These are phyloP conservation scores for Saturnispora gosingensis DNA, from an alignment of 805 yeast genomes.

Conservation along the genomic window DNA sequence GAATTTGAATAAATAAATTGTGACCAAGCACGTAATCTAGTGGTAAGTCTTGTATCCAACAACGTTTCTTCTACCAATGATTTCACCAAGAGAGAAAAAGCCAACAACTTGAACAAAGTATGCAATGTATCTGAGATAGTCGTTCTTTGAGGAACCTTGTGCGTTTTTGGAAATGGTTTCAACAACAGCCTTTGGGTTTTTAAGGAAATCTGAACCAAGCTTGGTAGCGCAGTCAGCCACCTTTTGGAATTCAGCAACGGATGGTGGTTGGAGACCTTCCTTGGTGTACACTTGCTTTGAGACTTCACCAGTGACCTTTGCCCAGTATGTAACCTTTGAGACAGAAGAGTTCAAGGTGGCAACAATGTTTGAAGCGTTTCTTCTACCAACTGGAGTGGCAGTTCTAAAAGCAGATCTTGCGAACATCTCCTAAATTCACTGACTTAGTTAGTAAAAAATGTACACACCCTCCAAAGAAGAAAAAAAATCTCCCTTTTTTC, in stretches of 20 bases:
- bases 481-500: neutral
- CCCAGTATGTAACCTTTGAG: constrained; percentile 70
- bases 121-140: constrained; percentile 58
- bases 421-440: constrained; percentile 18
- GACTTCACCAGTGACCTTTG: constrained; percentile 44
- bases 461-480: neutral
- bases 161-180: constrained; percentile 36
- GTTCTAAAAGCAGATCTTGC: constrained; percentile 27
- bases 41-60: constrained; percentile 69
- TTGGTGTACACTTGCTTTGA: constrained; percentile 74
- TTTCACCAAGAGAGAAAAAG: constrained; percentile 89
- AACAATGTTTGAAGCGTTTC: constrained; percentile 31
- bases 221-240: constrained; percentile 53
- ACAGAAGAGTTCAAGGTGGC: constrained; percentile 20
- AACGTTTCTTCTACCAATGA: constrained; percentile 88
- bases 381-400: constrained; percentile 25
- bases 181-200: constrained; percentile 54
- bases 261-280: constrained; percentile 92
- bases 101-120: constrained; percentile 81
- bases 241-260: constrained; percentile 62
- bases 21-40: neutral
- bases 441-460: neutral
- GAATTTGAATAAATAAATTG: neutral
- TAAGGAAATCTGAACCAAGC: constrained; percentile 33
- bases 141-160: constrained; percentile 38